A percentile compares a stretch with the other conserved stretches of the same genome.
Conservation (phyloP, 306 rosid genomes). For the Cucurbita ficifolia region DNA sequence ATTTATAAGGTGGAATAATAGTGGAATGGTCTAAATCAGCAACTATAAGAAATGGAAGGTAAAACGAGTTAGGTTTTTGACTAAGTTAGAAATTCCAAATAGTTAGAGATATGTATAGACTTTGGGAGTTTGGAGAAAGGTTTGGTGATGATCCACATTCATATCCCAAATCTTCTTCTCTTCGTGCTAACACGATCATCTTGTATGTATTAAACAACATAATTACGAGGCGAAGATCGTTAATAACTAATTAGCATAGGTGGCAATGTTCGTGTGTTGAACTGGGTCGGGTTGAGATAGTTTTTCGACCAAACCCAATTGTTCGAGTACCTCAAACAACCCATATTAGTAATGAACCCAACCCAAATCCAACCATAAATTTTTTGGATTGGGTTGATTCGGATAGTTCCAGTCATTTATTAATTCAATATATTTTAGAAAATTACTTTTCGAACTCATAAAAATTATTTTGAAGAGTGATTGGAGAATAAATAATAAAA, state of each 20-base stretch:
- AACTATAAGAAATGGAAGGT: neutral
- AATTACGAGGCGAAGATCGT: neutral
- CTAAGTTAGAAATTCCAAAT: neutral
- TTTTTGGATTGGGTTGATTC: no score
- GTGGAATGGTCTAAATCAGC: slow-evolving; percentile 9
- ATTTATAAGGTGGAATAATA: neutral
- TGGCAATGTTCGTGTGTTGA: no score
- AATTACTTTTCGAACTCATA: no score
- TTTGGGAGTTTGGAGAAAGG: slow-evolving; percentile 1
- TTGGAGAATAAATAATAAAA: no score
- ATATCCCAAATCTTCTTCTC: neutral
- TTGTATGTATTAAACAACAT: neutral
- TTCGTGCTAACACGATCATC: neutral
- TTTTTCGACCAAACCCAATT: no score
- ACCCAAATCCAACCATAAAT: no score
- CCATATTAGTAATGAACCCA: no score
- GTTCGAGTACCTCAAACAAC: no score
- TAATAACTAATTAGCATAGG: neutral
- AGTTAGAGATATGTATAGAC: neutral
- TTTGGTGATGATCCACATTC: neutral
- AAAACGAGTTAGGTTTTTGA: slow-evolving; percentile 7
- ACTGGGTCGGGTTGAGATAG: no score
- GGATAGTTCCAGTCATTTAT: no score
- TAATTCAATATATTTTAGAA: no score
- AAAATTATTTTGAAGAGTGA: no score